Conservation (phyloP, 805 yeast genomes). For the Yarrowia sp. region DNA sequence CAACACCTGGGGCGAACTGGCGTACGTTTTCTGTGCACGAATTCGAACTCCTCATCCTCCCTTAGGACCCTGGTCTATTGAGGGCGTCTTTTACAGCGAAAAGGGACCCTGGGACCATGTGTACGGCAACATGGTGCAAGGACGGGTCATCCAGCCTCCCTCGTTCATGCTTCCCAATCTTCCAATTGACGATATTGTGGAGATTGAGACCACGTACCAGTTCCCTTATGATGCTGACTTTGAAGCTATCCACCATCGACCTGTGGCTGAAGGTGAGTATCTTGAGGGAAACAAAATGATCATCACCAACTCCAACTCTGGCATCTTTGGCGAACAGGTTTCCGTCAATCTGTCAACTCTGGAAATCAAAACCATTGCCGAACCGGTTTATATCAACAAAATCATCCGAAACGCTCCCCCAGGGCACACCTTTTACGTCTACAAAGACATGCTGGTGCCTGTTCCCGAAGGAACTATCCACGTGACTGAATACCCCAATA, state of each 20-base stretch:
- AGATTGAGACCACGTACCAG: conserved; percentile 7
- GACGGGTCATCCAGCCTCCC: background rate
- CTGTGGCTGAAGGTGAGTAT: conserved; percentile 16
- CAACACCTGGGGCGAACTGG: conserved; percentile 7
- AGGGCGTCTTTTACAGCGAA: background rate
- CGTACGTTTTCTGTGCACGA: background rate
- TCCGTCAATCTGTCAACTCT: conserved; percentile 14
- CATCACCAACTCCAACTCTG: conserved; percentile 10
- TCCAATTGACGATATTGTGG: conserved; percentile 4
- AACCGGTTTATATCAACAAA: conserved; percentile 3
- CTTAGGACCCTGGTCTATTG: background rate
- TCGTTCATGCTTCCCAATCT: background rate
- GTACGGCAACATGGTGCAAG: conserved; percentile 3
- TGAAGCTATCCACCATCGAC: conserved; percentile 19
- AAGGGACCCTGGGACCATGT: conserved; percentile 18
- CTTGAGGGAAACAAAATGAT: conserved; percentile 19
- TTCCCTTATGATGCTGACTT: conserved; percentile 11
- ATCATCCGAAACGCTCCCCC: background rate
- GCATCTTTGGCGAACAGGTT: conserved; percentile 2
- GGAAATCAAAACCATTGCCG: background rate
- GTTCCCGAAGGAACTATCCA: conserved; percentile 5
- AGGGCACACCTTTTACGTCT: background rate
- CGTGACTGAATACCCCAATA: background rate
- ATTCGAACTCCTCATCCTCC: background rate
- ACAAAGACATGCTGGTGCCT: background rate